A percentile compares a stretch with the other conserved stretches of the same genome.
Conservation (phyloP, 257 asterid species). For the Dorcoceras hygrometricum region DNA sequence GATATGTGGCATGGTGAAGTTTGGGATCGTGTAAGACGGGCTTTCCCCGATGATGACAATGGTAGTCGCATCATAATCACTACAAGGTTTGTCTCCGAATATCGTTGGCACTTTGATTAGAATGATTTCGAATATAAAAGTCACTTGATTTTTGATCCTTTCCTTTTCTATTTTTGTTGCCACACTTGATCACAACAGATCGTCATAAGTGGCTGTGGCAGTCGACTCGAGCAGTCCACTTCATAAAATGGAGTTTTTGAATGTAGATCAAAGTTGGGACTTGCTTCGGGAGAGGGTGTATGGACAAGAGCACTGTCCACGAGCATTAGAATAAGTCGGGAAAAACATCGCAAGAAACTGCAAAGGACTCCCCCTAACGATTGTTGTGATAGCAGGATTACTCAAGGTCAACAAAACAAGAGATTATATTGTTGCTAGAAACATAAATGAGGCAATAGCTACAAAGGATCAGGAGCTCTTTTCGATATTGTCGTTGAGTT, state of each 20-base stretch:
- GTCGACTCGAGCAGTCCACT: neutral
- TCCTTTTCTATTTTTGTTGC: no score
- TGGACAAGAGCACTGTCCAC: neutral
- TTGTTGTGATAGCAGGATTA: neutral
- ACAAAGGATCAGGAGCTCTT: neutral
- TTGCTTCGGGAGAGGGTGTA: neutral
- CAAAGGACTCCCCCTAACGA: constrained; percentile 6
- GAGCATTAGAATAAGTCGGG: neutral
- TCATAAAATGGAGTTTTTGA: constrained; percentile 9
- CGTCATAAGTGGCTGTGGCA: neutral
- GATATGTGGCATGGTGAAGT: constrained; percentile 19
- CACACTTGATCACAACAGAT: neutral
- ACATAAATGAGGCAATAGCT: neutral
- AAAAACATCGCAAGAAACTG: neutral
- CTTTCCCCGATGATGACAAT: neutral
- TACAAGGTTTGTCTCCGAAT: constrained; percentile 1
- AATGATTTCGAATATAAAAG: no score
- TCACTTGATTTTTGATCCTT: no score
- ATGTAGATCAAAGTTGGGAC: neutral
- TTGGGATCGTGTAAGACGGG: constrained; percentile 16
- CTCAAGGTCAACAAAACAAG: neutral
- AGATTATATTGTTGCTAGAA: neutral
- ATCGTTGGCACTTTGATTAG: no score
- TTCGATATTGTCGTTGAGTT: constrained; percentile 1
- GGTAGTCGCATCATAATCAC: constrained; percentile 24